Evolutionary conservation across 495 filamentous ascomycete species (phyloP).

Genomic region (Xylaria grammica): DNA sequence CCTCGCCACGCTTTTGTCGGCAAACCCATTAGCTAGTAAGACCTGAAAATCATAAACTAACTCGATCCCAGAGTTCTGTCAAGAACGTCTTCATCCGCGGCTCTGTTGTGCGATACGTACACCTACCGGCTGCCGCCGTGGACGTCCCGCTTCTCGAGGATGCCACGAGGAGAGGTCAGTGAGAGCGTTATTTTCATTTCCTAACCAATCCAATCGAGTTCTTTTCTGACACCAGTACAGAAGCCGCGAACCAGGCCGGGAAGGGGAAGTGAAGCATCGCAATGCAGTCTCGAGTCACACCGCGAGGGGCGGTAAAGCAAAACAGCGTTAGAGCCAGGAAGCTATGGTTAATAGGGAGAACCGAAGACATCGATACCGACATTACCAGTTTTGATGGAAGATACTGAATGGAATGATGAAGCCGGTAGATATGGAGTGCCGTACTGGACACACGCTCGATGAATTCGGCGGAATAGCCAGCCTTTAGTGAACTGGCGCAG

Average conservation of each 20-base stretch:
- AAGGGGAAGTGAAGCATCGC: conserved; percentile 45
- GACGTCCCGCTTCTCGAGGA: conserved; percentile 93
- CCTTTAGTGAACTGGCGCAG: neutral
- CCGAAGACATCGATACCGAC: neutral
- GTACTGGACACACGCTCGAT: neutral
- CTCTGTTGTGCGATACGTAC: conserved; percentile 94
- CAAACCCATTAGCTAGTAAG: too few species aligned
- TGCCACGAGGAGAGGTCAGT: conserved; percentile 88
- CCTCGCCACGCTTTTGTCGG: neutral
- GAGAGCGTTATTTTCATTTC: neutral
- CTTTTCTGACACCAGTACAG: conserved; percentile 27
- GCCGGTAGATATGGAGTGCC: neutral
- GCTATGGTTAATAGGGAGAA: neutral
- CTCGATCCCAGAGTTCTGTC: conserved; percentile 65
- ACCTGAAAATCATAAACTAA: too few species aligned
- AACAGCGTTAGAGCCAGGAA: neutral
- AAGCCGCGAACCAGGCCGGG: conserved; percentile 49
- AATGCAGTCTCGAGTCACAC: neutral
- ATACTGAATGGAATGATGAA: neutral
- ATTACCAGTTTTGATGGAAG: neutral
- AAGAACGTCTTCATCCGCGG: conserved; percentile 98
- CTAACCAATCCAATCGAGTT: neutral
- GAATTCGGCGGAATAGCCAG: neutral
- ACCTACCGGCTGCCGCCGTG: conserved; percentile 84
- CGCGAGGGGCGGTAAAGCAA: neutral